Evolutionary conservation across 768 basidiomycete species (phyloP), one percentile per base, ranked within the genome.

Genomic region (Podaxis sp.): DNA sequence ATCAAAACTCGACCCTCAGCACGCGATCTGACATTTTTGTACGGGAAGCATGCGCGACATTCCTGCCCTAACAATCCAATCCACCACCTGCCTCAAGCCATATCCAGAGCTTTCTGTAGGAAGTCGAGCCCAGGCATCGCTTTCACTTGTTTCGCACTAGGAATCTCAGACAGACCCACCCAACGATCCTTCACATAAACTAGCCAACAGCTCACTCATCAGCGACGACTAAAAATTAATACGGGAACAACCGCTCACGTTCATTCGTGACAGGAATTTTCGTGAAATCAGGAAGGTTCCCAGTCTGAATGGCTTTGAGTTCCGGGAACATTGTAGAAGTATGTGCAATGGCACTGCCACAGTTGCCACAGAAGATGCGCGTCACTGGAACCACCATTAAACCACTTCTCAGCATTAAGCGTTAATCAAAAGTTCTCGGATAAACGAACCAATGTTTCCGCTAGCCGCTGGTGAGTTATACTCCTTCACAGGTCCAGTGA

Each of bases 271-370:
- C 64, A 2, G 75, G 75, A 30, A 76, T 62, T 28, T 69, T 63
- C 2, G 70, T 69, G 44, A 75, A 76, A 33, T 70, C 70, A 15
- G 52, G 42, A 60, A 78, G 76, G 66, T 76, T 76, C 8, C 77
- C 77, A 3, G 77, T 76, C 68, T 76, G 77, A 33, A 78, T 71
- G 17, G 76, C 77, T 53, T 74, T 72, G 4, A 65, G 57, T n/a
- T 77, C 75, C 33, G 75, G 75, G 42, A 77, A 77, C 4, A 69
- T 69, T 28, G 61, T 67, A 15, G 73, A 73, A 54, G 67, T 71
- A 53, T 78, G 77, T n/a, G 72, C 70, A 30, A 78, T 71, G 36
- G 76, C 75, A 56, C 73, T 74, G 15, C 77, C 77, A 57, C 77
- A 78, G 62, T 69, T 75, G 61, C 70, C 57, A 58, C 77, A 78